Evolutionary conservation across 176 grass and related monocot species (phyloP).

Genomic region (Puya raimondii): DNA sequence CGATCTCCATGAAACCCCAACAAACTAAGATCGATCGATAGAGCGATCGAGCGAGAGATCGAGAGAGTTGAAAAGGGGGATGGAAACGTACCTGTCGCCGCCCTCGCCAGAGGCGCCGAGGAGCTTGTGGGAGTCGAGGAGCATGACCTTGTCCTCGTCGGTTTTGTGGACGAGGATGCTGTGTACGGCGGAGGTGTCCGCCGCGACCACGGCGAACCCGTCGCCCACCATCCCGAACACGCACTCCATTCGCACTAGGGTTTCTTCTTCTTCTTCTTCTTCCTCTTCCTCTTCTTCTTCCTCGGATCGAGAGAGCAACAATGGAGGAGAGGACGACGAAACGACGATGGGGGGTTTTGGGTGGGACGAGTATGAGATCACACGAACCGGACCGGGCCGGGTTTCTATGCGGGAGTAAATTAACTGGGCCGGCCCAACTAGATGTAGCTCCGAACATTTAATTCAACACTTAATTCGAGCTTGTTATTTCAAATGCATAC

Average conservation of each 20-base stretch:
- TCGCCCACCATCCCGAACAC: conserved; percentile 73
- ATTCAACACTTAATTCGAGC: too few species aligned
- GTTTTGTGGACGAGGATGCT: conserved; percentile 62
- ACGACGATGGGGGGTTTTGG: too few species aligned
- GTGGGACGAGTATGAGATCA: too few species aligned
- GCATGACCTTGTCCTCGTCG: conserved; percentile 98
- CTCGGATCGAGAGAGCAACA: too few species aligned
- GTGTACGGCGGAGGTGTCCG: conserved; percentile 84
- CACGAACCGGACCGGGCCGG: too few species aligned
- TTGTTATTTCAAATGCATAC: too few species aligned
- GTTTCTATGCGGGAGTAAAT: too few species aligned
- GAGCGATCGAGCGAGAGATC: neutral
- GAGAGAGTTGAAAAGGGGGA: neutral
- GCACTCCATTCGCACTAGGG: conserved; percentile 55
- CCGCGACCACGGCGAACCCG: conserved; percentile 74
- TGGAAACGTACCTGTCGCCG: conserved; percentile 58
- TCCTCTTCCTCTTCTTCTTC: too few species aligned
- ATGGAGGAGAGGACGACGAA: too few species aligned
- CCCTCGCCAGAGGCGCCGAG: conserved; percentile 96
- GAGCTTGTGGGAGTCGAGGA: conserved; percentile 95
- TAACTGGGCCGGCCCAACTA: too few species aligned
- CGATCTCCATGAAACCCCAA: conserved; percentile 16
- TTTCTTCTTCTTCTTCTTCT: too few species aligned
- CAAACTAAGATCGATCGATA: neutral
- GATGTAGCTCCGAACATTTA: too few species aligned